Evolutionary conservation across 306 rosid genomes (phyloP).

Genomic region (Casuarina glauca): DNA sequence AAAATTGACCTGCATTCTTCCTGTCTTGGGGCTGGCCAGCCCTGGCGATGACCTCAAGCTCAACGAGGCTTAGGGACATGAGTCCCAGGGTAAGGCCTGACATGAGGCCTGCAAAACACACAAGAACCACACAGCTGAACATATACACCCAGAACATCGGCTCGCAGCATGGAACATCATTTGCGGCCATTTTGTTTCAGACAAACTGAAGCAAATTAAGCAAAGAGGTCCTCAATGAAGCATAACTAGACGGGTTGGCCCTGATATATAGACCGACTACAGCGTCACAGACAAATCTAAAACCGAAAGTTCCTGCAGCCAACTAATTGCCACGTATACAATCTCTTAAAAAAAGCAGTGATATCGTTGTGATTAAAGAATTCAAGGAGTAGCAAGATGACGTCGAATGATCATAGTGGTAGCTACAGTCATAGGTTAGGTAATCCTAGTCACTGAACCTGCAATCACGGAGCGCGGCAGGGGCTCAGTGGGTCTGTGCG

Average conservation of each 20-base stretch:
- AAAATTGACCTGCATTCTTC: constrained; percentile 57
- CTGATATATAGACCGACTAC: neutral
- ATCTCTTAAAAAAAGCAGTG: neutral
- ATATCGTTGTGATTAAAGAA: neutral
- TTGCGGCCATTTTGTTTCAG: constrained; percentile 31
- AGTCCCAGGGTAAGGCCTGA: constrained; percentile 81
- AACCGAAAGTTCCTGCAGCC: neutral
- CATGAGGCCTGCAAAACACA: constrained; percentile 56
- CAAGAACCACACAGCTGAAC: constrained; percentile 39
- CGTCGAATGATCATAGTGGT: neutral
- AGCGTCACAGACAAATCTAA: neutral
- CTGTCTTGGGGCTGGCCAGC: constrained; percentile 59
- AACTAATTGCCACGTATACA: too few species aligned
- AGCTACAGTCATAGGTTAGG: neutral
- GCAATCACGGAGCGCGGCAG: neutral
- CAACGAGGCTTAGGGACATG: constrained; percentile 59
- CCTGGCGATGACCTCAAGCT: constrained; percentile 75
- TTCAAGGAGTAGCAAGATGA: neutral
- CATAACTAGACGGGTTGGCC: too few species aligned
- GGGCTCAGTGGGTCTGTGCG: too few species aligned
- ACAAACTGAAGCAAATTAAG: neutral
- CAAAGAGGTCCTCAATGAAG: too few species aligned
- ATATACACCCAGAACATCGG: constrained; percentile 57
- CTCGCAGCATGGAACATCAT: constrained; percentile 50
- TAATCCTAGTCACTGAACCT: neutral